These are phyloP conservation scores for Bonnemaisonia californica DNA, from an alignment of 31 red algal species.

Conservation along the genomic window DNA sequence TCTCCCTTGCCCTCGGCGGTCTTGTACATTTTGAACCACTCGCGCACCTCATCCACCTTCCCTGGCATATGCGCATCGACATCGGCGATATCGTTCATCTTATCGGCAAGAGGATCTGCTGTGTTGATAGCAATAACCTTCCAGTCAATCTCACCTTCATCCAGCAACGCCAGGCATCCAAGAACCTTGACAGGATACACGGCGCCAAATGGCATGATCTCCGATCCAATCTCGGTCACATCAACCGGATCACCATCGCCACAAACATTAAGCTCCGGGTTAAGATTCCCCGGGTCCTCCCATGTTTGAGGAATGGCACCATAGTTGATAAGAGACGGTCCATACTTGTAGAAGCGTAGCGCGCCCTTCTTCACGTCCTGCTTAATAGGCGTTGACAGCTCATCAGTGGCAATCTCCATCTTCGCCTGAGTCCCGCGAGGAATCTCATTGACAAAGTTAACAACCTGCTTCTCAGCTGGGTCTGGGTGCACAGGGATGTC, in stretches of 20 bases:
- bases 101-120: conserved; percentile 63
- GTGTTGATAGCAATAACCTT: conserved; percentile 90
- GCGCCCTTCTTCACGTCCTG: conserved; percentile 98
- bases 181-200: conserved; percentile 92
- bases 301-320: conserved; percentile 97
- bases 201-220: conserved; percentile 72
- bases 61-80: conserved; percentile 80
- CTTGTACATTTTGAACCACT: conserved; percentile 99
- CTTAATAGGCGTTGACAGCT: conserved; percentile 82
- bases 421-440: conserved; percentile 87
- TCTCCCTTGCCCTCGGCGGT: conserved; percentile 96
- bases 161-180: conserved; percentile 84
- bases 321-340: conserved; percentile 89
- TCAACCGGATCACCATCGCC: conserved; percentile 98
- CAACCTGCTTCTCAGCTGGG: conserved; percentile 36
- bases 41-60: conserved; percentile 65
- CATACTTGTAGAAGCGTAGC: conserved; percentile 86
- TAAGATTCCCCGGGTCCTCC: conserved; percentile 84
- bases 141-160: conserved; percentile 98
- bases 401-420: conserved; percentile 97
- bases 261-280: conserved; percentile 57
- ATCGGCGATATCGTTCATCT: conserved; percentile 85
- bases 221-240: conserved; percentile 77
- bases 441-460: conserved; percentile 98
- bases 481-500: conserved; percentile 83